phyloP scores from a whole-genome alignment of 2,329 filamentous ascomycete genomes.

The Hypoxylon sp. region DNA sequence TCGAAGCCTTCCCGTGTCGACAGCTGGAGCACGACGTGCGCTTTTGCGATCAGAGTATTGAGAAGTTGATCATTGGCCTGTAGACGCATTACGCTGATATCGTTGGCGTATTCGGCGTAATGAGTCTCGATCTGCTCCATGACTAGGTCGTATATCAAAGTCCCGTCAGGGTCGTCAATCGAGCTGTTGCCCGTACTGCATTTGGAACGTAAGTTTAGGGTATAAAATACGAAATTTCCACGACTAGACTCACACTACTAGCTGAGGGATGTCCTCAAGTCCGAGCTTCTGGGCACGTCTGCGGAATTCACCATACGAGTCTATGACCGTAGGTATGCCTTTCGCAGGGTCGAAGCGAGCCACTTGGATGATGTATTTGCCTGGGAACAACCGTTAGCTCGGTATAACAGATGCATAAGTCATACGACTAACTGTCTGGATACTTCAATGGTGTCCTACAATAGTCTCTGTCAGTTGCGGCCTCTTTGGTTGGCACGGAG shows the following conservation, averaged over 20 bases:
- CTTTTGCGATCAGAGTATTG: conserved; percentile 80
- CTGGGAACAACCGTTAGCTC: conserved; percentile 50
- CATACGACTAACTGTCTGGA: conserved; percentile 62
- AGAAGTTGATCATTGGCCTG: conserved; percentile 85
- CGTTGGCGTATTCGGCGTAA: conserved; percentile 73
- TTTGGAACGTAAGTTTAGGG: conserved; percentile 5
- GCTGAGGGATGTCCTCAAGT: conserved; percentile 73
- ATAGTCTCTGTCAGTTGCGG: conserved; percentile 13
- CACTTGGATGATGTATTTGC: conserved; percentile 84
- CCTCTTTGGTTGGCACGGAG: conserved; percentile 44
- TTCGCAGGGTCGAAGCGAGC: conserved; percentile 88
- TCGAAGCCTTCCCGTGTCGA: conserved; percentile 88
- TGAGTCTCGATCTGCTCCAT: conserved; percentile 75
- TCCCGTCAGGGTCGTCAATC: conserved; percentile 84
- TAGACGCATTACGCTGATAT: conserved; percentile 82
- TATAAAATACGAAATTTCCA: neutral
- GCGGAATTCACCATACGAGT: conserved; percentile 81
- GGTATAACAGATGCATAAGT: neutral
- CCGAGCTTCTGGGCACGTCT: conserved; percentile 69
- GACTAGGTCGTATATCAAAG: conserved; percentile 79
- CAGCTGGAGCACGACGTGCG: conserved; percentile 81
- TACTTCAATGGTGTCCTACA: conserved; percentile 68
- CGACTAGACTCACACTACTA: conserved; percentile 71
- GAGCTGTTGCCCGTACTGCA: conserved; percentile 77
- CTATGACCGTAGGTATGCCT: conserved; percentile 83